These are phyloP conservation scores for Solanum etuberosum DNA, from an alignment of 257 asterid genomes.

Conservation along the genomic window DNA sequence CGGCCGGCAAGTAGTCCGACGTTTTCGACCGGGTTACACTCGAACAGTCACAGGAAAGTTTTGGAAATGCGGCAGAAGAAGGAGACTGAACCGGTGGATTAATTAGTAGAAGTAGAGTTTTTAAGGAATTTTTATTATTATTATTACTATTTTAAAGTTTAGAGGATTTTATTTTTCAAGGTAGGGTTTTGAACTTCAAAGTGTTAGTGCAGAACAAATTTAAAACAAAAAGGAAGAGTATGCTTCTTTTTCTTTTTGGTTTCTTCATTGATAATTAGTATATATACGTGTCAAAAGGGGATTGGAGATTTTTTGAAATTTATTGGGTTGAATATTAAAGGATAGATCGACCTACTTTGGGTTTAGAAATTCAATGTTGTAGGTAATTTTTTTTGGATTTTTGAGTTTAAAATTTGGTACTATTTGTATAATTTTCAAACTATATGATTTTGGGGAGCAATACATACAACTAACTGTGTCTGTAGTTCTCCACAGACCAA, in stretches of 20 bases:
- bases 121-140: not conserved
- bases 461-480: not conserved
- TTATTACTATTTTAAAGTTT: not conserved
- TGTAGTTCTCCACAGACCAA: not conserved
- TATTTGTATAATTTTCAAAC: not conserved
- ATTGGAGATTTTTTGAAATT: not conserved
- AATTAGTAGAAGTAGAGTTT: not conserved
- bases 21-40: constrained; percentile 17
- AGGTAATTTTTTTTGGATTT: not conserved
- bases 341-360: not conserved
- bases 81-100: constrained; percentile 7
- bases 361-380: not conserved
- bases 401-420: not conserved
- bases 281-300: not conserved
- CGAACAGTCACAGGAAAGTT: constrained; percentile 29
- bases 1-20: constrained; percentile 38
- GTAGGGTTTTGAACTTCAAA: not conserved
- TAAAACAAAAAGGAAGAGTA: not conserved
- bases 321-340: not conserved
- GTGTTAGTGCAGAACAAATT: not conserved
- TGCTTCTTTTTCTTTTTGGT: not conserved
- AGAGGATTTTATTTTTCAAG: not conserved
- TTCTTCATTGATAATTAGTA: not conserved
- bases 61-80: constrained; percentile 29
- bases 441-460: not conserved